Percentiles rank a stretch among this genome's conserved stretches.
Conservation (phyloP, 116 monocot species). For the Phalaenopsis hybrid region DNA sequence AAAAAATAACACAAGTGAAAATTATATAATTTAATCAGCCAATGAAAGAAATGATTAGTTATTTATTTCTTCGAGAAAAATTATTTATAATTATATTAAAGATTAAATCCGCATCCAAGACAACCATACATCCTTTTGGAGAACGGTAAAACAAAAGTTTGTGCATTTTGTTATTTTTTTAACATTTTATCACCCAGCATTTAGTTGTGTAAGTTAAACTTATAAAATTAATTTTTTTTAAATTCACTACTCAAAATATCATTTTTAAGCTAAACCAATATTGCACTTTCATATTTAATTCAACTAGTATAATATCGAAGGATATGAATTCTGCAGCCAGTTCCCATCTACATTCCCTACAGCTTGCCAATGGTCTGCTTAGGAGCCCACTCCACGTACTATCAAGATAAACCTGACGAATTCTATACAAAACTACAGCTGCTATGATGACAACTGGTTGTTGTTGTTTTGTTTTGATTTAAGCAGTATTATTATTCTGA, state of each 20-base stretch:
- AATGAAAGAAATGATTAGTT: neutral
- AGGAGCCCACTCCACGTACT: too few relatives aligned
- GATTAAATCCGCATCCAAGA: neutral
- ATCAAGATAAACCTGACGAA: too few relatives aligned
- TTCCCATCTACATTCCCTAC: neutral
- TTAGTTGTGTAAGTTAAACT: neutral
- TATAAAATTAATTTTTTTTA: neutral
- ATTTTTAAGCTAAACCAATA: neutral
- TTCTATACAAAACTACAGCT: too few relatives aligned
- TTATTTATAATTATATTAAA: neutral
- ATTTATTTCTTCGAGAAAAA: neutral
- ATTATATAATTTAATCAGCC: neutral
- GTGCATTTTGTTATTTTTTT: neutral
- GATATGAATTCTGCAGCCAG: neutral
- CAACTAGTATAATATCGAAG: neutral
- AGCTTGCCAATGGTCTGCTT: too few relatives aligned
- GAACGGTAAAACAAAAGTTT: constrained; percentile 4
- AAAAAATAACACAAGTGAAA: neutral
- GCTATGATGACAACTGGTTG: too few relatives aligned
- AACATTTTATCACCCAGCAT: neutral
- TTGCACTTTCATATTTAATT: neutral
- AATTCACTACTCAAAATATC: neutral
- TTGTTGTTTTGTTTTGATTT: too few relatives aligned
- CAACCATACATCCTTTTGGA: neutral
- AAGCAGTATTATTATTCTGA: too few relatives aligned